Conservation (phyloP, 1,284 basidiomycete species). For the Cronartium quercuum region DNA sequence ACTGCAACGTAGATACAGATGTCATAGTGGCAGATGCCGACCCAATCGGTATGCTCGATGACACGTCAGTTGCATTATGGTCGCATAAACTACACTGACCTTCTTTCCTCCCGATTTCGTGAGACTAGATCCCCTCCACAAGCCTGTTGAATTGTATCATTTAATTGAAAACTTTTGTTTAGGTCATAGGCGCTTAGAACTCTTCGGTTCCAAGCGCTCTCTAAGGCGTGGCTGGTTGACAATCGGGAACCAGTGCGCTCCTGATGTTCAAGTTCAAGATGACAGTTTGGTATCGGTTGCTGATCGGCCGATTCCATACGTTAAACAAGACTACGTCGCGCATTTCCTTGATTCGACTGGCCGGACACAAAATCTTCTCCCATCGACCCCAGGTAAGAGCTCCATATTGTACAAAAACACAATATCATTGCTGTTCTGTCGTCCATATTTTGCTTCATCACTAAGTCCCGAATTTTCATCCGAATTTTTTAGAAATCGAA, state of each 20-base stretch:
- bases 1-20: slow-evolving; percentile 80
- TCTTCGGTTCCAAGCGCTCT: slow-evolving; percentile 70
- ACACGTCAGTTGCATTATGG: slow-evolving; percentile 54
- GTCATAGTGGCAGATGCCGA: slow-evolving; percentile 36
- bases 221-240: slow-evolving; percentile 89
- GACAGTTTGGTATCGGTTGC: not conserved
- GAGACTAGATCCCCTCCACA: slow-evolving; percentile 65
- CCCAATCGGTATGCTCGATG: slow-evolving; percentile 11
- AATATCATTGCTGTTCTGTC: not conserved
- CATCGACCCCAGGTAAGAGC: slow-evolving; percentile 9
- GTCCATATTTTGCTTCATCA: not conserved
- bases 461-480: too few species aligned
- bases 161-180: slow-evolving; percentile 97
- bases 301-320: slow-evolving; percentile 14
- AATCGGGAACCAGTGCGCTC: slow-evolving; percentile 54
- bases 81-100: not conserved
- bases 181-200: slow-evolving; percentile 79
- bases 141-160: slow-evolving; percentile 91
- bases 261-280: slow-evolving; percentile 23
- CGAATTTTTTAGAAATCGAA: slow-evolving; percentile 26
- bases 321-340: slow-evolving; percentile 10
- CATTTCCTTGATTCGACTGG: slow-evolving; percentile 27
- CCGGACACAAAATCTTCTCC: slow-evolving; percentile 29
- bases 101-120: not conserved
- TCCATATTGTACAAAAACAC: not conserved